Conservation (phyloP, 352 stramenopile species). For the Phytopythium chamaehyphon region DNA sequence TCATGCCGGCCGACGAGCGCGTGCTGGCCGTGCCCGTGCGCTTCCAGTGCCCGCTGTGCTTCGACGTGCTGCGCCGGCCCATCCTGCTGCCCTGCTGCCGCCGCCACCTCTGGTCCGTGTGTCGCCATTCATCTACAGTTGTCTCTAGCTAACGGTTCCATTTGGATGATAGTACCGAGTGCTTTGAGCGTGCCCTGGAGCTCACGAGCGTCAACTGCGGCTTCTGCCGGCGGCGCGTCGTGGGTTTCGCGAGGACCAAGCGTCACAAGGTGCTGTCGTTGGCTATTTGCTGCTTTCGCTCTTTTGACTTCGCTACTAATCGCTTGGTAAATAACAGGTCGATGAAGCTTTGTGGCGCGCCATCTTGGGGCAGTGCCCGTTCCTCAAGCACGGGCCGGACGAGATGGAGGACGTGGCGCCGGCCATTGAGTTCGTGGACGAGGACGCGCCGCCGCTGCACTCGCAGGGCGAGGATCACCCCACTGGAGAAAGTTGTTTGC, state of each 20-base stretch:
- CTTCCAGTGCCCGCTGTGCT: conserved; percentile 76
- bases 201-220: conserved; percentile 76
- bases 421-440: conserved; percentile 45
- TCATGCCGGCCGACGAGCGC: background rate
- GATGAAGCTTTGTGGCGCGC: conserved; percentile 57
- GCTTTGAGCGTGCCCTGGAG: conserved; percentile 68
- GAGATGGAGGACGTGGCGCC: conserved; percentile 17
- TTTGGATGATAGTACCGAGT: conserved; percentile 35
- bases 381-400: conserved; percentile 23
- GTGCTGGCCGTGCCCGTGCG: conserved; percentile 40
- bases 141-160: background rate
- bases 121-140: background rate
- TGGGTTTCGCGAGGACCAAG: conserved; percentile 73
- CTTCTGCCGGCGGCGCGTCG: conserved; percentile 73
- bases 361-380: conserved; percentile 47
- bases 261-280: conserved; percentile 41
- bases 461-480: conserved; percentile 16
- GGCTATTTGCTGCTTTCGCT: background rate
- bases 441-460: conserved; percentile 35
- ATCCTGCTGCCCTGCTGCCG: conserved; percentile 71
- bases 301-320: too few species aligned
- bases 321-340: too few species aligned
- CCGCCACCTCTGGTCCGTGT: conserved; percentile 57
- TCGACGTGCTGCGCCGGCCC: conserved; percentile 62
- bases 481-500: background rate